A percentile compares a stretch with the other conserved stretches of the same genome.
These are phyloP conservation scores for Paspalum notatum DNA, from an alignment of 176 grass and related monocot species.

Conservation along the genomic window DNA sequence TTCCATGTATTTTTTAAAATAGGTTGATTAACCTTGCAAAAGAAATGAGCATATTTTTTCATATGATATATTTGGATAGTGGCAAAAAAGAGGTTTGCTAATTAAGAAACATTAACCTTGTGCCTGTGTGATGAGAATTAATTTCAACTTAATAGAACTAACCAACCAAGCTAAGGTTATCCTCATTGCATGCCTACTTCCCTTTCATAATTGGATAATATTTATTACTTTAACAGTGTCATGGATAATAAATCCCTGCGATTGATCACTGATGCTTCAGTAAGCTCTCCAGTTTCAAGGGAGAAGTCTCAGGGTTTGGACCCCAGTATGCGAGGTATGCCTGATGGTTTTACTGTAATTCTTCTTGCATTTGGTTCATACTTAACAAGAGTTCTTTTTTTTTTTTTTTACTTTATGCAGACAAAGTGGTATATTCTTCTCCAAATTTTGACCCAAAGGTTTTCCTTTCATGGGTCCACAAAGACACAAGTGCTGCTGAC, in stretches of 20 bases:
- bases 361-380: constrained; percentile 24
- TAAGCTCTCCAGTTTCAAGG: constrained; percentile 89
- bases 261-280: constrained; percentile 84
- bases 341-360: constrained; percentile 34
- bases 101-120: neutral
- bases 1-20: neutral
- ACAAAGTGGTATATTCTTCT: constrained; percentile 95
- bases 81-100: too few relatives aligned
- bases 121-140: constrained; percentile 12
- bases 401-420: constrained; percentile 60
- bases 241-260: constrained; percentile 96
- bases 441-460: constrained; percentile 93
- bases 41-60: constrained; percentile 12
- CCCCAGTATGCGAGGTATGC: constrained; percentile 80
- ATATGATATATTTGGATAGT: constrained; percentile 21
- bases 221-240: constrained; percentile 62
- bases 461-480: constrained; percentile 93
- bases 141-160: neutral
- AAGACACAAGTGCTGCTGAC: constrained; percentile 92
- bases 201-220: constrained; percentile 31
- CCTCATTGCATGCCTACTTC: constrained; percentile 17
- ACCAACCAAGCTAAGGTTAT: constrained; percentile 12
- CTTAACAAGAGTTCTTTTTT: constrained; percentile 30
- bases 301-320: constrained; percentile 81
- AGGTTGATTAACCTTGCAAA: constrained; percentile 1